A percentile compares a stretch with the other conserved stretches of the same genome.
Evolutionary conservation across 225 moss, liverwort and hornwort genomes (phyloP).

Genomic region (Marchantia polymorpha): DNA sequence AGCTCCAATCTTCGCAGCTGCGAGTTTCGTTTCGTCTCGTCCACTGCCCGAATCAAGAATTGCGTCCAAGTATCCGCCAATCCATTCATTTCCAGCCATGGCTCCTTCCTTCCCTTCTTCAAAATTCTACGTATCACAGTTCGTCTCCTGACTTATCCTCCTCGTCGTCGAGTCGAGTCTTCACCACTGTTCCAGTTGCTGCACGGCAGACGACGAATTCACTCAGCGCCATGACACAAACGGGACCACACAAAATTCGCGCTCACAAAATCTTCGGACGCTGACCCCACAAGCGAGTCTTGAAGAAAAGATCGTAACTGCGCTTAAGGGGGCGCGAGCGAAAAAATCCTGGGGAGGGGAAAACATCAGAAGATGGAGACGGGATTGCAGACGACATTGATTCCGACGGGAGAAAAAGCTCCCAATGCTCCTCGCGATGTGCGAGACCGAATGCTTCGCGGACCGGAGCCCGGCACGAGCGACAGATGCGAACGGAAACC

Average conservation of each 20-base stretch:
- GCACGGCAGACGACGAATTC: not conserved
- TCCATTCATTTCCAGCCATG: slow-evolving; percentile 64
- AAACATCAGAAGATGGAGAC: not conserved
- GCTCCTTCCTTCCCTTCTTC: not conserved
- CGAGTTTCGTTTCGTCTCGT: slow-evolving; percentile 34
- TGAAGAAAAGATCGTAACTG: not conserved
- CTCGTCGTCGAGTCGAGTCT: not conserved
- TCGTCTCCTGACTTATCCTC: not conserved
- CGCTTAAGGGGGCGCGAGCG: too few species aligned
- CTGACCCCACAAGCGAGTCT: not conserved
- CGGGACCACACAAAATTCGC: too few species aligned
- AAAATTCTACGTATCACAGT: slow-evolving; percentile 1
- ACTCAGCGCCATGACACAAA: not conserved
- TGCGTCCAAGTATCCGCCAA: slow-evolving; percentile 53
- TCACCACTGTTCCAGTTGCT: not conserved
- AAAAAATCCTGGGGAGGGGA: not conserved
- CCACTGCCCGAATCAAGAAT: slow-evolving; percentile 56
- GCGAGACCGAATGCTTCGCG: not conserved
- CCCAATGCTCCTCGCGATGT: not conserved
- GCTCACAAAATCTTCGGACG: not conserved
- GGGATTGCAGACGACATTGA: not conserved
- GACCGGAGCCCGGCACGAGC: not conserved
- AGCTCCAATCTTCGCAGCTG: slow-evolving; percentile 37
- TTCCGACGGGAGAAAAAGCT: not conserved
- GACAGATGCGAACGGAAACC: not conserved